These are phyloP conservation scores for Linanthus parryae DNA, from an alignment of 148 eudicot species.

Conservation along the genomic window DNA sequence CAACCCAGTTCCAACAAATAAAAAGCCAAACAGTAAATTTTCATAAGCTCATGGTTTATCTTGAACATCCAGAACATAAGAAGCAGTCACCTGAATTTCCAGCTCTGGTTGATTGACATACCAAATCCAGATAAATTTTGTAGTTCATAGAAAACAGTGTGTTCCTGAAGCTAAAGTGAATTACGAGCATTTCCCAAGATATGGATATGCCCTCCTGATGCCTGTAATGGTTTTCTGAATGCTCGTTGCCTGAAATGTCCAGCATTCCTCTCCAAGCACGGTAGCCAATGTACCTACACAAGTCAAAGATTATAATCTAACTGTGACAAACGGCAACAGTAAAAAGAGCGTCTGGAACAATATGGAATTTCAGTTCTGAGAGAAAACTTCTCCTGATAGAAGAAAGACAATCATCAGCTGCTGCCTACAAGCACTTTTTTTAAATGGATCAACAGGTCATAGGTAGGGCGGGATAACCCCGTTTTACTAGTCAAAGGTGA, in stretches of 20 bases:
- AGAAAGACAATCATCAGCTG: conserved; percentile 89
- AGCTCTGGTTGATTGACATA: conserved; percentile 73
- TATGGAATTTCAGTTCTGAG: no score
- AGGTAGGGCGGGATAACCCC: no score
- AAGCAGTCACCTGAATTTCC: conserved; percentile 40
- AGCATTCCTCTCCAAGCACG: conserved; percentile 95
- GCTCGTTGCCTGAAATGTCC: conserved; percentile 44
- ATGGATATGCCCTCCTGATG: conserved; percentile 47
- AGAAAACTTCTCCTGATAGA: conserved; percentile 50
- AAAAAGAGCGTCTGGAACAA: no score
- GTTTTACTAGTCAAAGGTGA: no score
- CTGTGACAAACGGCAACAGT: no score
- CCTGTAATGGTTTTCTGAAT: conserved; percentile 39
- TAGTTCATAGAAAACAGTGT: conserved; percentile 68
- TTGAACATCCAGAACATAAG: background rate
- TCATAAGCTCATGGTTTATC: no score
- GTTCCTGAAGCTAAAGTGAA: conserved; percentile 47
- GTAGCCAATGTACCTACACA: conserved; percentile 82
- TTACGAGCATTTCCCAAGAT: conserved; percentile 69
- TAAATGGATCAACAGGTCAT: no score
- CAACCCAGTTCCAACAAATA: no score
- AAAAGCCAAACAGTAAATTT: no score
- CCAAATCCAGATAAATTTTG: conserved; percentile 88
- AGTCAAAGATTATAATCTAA: no score
- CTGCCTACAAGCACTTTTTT: no score